Evolutionary conservation across 768 basidiomycete species (phyloP).

Genomic region (Pleurotus tuber-regium): DNA sequence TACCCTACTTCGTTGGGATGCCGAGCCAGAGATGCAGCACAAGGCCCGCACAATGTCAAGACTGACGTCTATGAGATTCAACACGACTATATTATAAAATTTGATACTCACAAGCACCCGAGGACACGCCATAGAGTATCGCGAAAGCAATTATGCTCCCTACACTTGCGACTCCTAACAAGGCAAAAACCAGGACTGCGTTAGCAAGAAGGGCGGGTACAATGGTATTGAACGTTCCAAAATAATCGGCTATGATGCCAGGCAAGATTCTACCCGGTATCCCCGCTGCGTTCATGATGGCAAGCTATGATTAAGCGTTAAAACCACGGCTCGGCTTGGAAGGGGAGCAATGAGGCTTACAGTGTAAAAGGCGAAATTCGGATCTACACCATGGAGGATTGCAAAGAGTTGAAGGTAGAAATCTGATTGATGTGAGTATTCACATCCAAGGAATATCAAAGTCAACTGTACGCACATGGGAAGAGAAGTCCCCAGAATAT

Average conservation of each 20-base stretch:
- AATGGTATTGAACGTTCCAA: conserved; percentile 50
- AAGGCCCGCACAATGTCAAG: background rate
- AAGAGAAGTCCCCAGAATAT: conserved; percentile 47
- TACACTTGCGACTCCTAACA: conserved; percentile 39
- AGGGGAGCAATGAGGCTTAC: conserved; percentile 23
- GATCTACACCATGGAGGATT: conserved; percentile 37
- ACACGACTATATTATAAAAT: background rate
- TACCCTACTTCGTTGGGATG: background rate
- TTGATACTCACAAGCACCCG: conserved; percentile 41
- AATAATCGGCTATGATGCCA: conserved; percentile 48
- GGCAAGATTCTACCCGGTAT: conserved; percentile 55
- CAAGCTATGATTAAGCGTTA: conserved; percentile 27
- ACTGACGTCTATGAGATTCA: background rate
- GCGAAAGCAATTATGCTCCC: conserved; percentile 40
- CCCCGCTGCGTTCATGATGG: conserved; percentile 50
- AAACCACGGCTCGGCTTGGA: background rate
- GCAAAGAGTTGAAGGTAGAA: conserved; percentile 57
- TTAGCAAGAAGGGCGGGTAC: conserved; percentile 39
- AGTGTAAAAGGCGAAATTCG: conserved; percentile 43
- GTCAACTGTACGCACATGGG: conserved; percentile 34
- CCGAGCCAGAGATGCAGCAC: background rate
- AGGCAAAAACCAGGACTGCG: conserved; percentile 40
- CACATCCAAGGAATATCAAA: background rate
- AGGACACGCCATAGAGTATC: conserved; percentile 50
- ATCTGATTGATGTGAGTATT: conserved; percentile 32